Conservation (phyloP, 768 basidiomycete genomes). For the Obba rivulosa region DNA sequence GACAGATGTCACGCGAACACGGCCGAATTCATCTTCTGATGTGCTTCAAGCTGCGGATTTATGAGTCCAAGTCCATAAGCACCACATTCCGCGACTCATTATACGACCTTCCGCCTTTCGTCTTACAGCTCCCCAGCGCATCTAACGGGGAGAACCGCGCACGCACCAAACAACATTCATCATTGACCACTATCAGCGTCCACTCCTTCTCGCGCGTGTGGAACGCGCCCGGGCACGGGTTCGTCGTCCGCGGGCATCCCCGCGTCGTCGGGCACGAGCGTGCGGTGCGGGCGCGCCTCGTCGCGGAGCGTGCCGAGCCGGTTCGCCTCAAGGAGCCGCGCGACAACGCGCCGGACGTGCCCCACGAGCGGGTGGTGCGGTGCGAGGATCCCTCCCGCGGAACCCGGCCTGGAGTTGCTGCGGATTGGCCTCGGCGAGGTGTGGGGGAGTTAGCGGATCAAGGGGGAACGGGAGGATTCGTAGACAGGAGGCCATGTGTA, state of each 20-base stretch:
- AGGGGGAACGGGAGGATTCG: conserved; percentile 1
- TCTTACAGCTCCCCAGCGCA: too few relatives aligned
- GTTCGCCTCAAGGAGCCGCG: conserved; percentile 62
- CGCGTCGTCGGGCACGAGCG: conserved; percentile 20
- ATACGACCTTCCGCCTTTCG: too few relatives aligned
- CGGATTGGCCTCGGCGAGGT: conserved; percentile 41
- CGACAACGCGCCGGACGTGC: conserved; percentile 67
- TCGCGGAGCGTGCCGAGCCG: conserved; percentile 60
- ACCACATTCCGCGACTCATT: too few relatives aligned
- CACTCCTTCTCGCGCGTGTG: conserved; percentile 32
- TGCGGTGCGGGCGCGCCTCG: conserved; percentile 17
- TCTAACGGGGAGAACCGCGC: not conserved
- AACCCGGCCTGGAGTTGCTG: conserved; percentile 49
- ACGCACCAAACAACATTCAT: conserved; percentile 29
- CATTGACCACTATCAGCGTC: conserved; percentile 77
- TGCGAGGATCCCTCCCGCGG: conserved; percentile 51
- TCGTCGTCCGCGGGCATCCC: conserved; percentile 15
- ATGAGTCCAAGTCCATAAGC: too few relatives aligned
- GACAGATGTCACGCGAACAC: too few relatives aligned
- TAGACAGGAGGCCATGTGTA: too few relatives aligned
- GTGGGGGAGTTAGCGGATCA: not conserved
- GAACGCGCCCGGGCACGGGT: too few relatives aligned
- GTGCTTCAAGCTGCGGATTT: too few relatives aligned
- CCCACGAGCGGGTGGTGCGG: conserved; percentile 56
- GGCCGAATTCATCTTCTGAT: too few relatives aligned